Base-by-base conservation (phyloP, 768 basidiomycete genomes). In the Tylopilus rubrobrunneus region DNA sequence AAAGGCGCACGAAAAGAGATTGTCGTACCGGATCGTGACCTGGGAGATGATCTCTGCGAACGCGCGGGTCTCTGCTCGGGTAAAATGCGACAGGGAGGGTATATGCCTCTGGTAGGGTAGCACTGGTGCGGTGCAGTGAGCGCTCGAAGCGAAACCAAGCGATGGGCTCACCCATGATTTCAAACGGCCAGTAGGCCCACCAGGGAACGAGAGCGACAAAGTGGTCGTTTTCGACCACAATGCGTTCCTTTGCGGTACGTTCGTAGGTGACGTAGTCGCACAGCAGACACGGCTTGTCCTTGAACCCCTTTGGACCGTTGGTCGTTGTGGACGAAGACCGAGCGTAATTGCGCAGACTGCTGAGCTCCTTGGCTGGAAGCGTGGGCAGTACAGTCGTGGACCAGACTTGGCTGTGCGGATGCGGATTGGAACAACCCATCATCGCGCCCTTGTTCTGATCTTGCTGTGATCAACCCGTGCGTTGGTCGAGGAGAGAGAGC, bases 131-230 rank as follows among this genome's bases (percentile, higher is more conserved):
- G 5, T 37, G 43, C 25, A 5, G 44, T 47, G 11, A 55, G 60
- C 41, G 14, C 44, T 45, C 44, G 11, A 58, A 39, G 42, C 41
- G 41, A 21, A 39, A 2, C 7, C 33, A 7, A 34, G 45, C 33
- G 7, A 21, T 2, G 33, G 77, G 2, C 62, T 61, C 29, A 87
- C 89, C 66, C 61, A 95, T 71, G 17, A 86, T 76, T 68, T 97
- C 94, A 65, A 85, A 97, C 0, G 94, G 94, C 94, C 93, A 97
- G 31, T 82, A 81, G 7, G 93, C 94, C 94, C 94, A 97, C 86
- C 91, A 96, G 2, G 94, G 94, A 4, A 95, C 92, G 2, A 96
- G 64, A 0, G 86, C 91, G 3, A 89, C 76, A 82, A 91, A 97
- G 62, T 87, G 79, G 17, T 83, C 80, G 62, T 90, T 89, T 66